Base-by-base conservation (phyloP, 192 early-diverging fungal species). In the Backusella macrospora region DNA sequence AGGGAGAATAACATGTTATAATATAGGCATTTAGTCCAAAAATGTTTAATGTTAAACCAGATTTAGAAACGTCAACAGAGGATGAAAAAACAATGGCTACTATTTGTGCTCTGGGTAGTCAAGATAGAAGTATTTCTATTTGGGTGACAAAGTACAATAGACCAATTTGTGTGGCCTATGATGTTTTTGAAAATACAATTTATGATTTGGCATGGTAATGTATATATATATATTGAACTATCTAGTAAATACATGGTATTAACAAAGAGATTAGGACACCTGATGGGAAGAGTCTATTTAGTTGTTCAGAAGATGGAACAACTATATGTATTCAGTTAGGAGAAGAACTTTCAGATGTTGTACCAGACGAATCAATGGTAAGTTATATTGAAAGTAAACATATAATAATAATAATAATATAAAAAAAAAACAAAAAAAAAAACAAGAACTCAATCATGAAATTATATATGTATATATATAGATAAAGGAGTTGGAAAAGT, bases 251-350 rank as follows among this genome's bases (percentile, higher is more conserved):
- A 2, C 29, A 63, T 38, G 5, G 26, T 23, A 48, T 45, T 64
- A n/a, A 38, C 3, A 26, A 38, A 18, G 18, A 49, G 15, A 70
- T 29, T 59, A 92, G 90, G 93, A 82, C 92, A 45, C 88, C 93
- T 0, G 88, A 93, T 78, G 90, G 95, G 16, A 73, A 85, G 45
- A 82, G 76, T n/a, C 77, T 98, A 44, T 89, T 91, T 48, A 94
- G 94, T 6, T 95, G 94, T 73, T 98, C 96, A 9, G 92, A 96
- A 74, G 96, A 98, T 82, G 97, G 97, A 7, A 90, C 93, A 0
- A 88, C 96, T 5, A 91, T 88, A 1, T 79, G 92, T n/a, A 64
- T 97, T 4, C 85, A 87, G 52, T 94, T 97, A 71, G 78, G 83
- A 23, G 85, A 81, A 13, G 93, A 94, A 76, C 79, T 98, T 15